Percentiles rank a stretch among this genome's conserved stretches.
Evolutionary conservation across 2,329 filamentous ascomycete species (phyloP).

Genomic region (Penicillium oxalicum): DNA sequence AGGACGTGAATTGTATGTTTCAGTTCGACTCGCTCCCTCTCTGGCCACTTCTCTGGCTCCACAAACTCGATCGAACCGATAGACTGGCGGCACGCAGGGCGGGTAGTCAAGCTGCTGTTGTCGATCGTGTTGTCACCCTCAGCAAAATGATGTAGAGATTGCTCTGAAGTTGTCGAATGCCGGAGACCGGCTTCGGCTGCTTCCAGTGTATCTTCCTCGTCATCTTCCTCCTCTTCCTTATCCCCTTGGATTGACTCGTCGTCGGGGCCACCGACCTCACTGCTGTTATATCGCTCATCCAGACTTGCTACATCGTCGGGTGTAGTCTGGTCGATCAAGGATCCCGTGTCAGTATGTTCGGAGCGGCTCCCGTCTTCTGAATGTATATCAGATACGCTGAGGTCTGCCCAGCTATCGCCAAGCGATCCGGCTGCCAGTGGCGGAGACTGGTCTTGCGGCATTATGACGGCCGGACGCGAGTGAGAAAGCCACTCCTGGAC

Average conservation of each 20-base stretch:
- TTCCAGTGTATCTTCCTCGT: conserved; percentile 18
- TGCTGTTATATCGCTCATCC: conserved; percentile 34
- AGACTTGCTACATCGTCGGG: conserved; percentile 43
- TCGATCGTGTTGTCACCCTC: conserved; percentile 25
- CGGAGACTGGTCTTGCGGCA: conserved; percentile 32
- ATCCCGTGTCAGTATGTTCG: conserved; percentile 40
- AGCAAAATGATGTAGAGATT: conserved; percentile 27
- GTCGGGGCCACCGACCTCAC: conserved; percentile 32
- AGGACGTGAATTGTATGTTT: conserved; percentile 40
- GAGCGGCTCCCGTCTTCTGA: conserved; percentile 43
- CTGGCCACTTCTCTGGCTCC: conserved; percentile 38
- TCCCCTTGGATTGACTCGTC: conserved; percentile 7
- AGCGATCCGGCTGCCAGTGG: conserved; percentile 29
- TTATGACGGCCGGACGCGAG: conserved; percentile 37
- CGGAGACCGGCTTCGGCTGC: conserved; percentile 20
- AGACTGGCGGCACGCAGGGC: conserved; percentile 27
- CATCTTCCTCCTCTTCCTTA: too few species aligned
- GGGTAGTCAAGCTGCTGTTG: conserved; percentile 33
- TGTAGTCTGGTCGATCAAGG: conserved; percentile 38
- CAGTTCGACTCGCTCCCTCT: conserved; percentile 35
- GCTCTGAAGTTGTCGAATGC: conserved; percentile 25
- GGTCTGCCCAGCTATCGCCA: conserved; percentile 44
- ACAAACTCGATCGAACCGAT: conserved; percentile 39
- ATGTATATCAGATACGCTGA: conserved; percentile 40
- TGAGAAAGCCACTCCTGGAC: conserved; percentile 39